phyloP scores from a whole-genome alignment of 2,329 filamentous ascomycete species.

The Sarocladium brachiariae region DNA sequence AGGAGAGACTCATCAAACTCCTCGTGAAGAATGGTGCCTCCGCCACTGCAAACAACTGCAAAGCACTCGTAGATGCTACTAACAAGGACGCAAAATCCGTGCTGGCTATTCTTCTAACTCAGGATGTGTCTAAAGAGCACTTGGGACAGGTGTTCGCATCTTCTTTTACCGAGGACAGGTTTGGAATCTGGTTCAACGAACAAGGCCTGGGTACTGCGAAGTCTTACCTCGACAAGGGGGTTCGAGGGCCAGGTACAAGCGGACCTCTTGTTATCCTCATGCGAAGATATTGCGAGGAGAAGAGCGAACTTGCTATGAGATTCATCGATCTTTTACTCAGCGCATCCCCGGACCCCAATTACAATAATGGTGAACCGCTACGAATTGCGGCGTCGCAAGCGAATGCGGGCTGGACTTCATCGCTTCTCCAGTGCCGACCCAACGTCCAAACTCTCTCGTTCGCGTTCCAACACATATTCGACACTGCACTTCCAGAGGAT shows the following conservation, averaged over 20 bases:
- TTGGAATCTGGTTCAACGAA: slow-evolving; percentile 38
- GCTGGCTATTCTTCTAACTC: slow-evolving; percentile 35
- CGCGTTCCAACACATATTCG: slow-evolving; percentile 51
- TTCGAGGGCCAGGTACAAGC: slow-evolving; percentile 37
- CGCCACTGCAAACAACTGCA: slow-evolving; percentile 42
- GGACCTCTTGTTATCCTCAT: slow-evolving; percentile 40
- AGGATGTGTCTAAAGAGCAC: slow-evolving; percentile 34
- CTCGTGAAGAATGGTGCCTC: slow-evolving; percentile 46
- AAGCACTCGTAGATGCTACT: slow-evolving; percentile 44
- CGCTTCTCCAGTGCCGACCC: slow-evolving; percentile 44
- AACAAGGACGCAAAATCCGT: slow-evolving; percentile 21
- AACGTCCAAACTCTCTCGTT: slow-evolving; percentile 41
- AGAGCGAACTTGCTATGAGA: slow-evolving; percentile 31
- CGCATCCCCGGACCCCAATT: slow-evolving; percentile 40
- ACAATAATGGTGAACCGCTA: slow-evolving; percentile 46
- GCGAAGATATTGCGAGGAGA: slow-evolving; percentile 31
- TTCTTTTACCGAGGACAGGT: slow-evolving; percentile 35
- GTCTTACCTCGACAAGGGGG: slow-evolving; percentile 43
- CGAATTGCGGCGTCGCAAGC: slow-evolving; percentile 46
- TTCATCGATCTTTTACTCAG: slow-evolving; percentile 36
- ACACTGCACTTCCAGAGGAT: slow-evolving; percentile 41
- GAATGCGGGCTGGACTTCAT: slow-evolving; percentile 40
- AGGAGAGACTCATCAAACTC: slow-evolving; percentile 38
- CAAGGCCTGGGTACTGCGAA: slow-evolving; percentile 39
- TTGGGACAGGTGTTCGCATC: slow-evolving; percentile 38